Conservation (phyloP, 148 eudicot genomes). For the Rhododendron vialii region DNA sequence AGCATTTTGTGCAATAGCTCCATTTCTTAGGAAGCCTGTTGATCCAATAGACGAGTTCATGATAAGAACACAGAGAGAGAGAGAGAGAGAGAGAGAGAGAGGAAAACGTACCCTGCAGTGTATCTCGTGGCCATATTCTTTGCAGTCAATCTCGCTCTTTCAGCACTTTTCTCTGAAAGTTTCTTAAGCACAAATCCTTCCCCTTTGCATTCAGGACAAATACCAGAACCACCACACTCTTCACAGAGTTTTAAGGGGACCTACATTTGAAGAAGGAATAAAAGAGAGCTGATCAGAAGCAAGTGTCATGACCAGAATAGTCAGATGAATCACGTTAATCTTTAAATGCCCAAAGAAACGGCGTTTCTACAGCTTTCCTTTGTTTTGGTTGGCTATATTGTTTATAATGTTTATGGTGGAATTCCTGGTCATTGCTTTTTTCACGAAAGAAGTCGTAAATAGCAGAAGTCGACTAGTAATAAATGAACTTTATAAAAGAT, state of each 20-base stretch:
- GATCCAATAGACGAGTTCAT: not conserved
- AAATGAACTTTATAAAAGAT: not conserved
- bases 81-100: not conserved
- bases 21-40: constrained; percentile 97
- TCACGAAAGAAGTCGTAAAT: not conserved
- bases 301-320: not conserved
- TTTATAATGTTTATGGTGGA: not conserved
- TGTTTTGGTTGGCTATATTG: not conserved
- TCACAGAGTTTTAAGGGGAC: constrained; percentile 59
- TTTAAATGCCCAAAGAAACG: not conserved
- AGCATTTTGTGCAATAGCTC: constrained; percentile 92
- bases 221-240: constrained; percentile 83
- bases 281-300: not conserved
- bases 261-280: constrained; percentile 32
- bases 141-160: constrained; percentile 66
- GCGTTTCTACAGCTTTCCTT: not conserved
- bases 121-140: constrained; percentile 82
- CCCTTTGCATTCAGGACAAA: constrained; percentile 91
- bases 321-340: not conserved
- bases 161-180: constrained; percentile 63
- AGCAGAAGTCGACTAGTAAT: not conserved
- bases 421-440: not conserved
- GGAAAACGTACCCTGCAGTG: constrained; percentile 67
- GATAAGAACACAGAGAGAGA: not conserved
- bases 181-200: constrained; percentile 88